Base-by-base conservation (phyloP, 23 red algal genomes). In the Gracilaria gracilis region DNA sequence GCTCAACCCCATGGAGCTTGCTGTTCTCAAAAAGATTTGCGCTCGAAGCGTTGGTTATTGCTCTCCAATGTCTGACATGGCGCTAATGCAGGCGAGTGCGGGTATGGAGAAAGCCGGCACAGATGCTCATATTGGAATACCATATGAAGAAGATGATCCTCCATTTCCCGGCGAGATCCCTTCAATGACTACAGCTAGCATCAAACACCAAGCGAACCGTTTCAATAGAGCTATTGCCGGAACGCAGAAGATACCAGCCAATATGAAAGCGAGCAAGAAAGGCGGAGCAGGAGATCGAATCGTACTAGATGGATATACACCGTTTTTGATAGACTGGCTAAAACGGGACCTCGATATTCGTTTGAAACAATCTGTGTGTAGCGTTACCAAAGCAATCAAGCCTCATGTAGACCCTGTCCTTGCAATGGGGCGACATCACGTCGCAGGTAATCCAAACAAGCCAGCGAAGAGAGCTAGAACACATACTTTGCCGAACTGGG, bases 211-310 rank as follows among this genome's bases (percentile, higher is more conserved):
- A 42, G 71, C 74, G 27, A 47, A 48, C 34, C 85, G 85, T 66
- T 80, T 79, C 39, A 62, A 76, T 39, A 89, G 75, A 54, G 58
- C 71, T 58, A 36, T 89, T 47, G 55, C 74, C 34, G 54, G 16
- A n/a, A 89, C 85, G 36, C 85, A 89, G 54, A 35, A 59, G 29
- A 39, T 67, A 2, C 69, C 69, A 36, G 17, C n/a, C 61, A 67
- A 67, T 61, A 89, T 80, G 71, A 78, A 62, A 74, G 85, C 85
- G 17, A 89, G 71, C 35, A 78, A 64, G 59, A 44, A 70, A 46
- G 85, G 85, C 27, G 85, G 85, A 42, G 29, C 50, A n/a, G 85
- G 85, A 17, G 88, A 91, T 76, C 88, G 88, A 23, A 91, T 91
- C 53, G 88, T 91, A 9, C 46, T 91, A 16, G 88, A 91, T 57